These are phyloP conservation scores for Calycina marina DNA, from an alignment of 2,329 filamentous ascomycete species.

Conservation along the genomic window DNA sequence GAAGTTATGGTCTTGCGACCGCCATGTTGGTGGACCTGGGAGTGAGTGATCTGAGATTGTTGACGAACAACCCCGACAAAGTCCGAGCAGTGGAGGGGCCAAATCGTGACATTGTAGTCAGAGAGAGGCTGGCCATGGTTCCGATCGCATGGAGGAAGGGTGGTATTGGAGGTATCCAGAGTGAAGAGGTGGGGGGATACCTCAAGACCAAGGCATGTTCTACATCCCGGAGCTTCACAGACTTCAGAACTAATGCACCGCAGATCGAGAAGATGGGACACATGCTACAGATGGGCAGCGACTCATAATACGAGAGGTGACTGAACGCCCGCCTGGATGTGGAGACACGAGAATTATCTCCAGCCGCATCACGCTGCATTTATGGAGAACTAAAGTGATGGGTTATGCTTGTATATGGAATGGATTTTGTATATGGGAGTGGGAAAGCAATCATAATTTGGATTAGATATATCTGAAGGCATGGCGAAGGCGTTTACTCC, in stretches of 20 bases:
- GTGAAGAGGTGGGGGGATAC: constrained; percentile 85
- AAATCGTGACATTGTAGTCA: constrained; percentile 73
- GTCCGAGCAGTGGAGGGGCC: constrained; percentile 88
- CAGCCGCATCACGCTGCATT: no score
- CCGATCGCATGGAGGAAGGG: constrained; percentile 77
- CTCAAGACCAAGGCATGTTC: constrained; percentile 73
- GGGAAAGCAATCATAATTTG: no score
- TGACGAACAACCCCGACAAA: constrained; percentile 98
- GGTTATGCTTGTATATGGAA: no score
- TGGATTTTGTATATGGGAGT: no score
- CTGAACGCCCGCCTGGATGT: no score
- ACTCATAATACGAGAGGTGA: no score
- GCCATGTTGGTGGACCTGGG: constrained; percentile 85
- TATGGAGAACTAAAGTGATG: no score
- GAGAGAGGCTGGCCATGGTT: constrained; percentile 87
- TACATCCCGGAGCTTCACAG: no score
- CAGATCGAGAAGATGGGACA: constrained; percentile 84
- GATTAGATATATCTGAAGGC: no score
- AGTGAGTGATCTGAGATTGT: constrained; percentile 58
- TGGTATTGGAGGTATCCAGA: constrained; percentile 50
- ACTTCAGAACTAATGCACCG: constrained; percentile 2
- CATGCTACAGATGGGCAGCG: constrained; percentile 43
- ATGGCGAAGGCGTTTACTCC: no score
- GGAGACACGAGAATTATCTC: no score
- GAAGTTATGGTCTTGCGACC: constrained; percentile 92